A percentile compares a stretch with the other conserved stretches of the same genome.
Conservation (phyloP, 2,329 filamentous ascomycete species). For the Fusarium sp. region DNA sequence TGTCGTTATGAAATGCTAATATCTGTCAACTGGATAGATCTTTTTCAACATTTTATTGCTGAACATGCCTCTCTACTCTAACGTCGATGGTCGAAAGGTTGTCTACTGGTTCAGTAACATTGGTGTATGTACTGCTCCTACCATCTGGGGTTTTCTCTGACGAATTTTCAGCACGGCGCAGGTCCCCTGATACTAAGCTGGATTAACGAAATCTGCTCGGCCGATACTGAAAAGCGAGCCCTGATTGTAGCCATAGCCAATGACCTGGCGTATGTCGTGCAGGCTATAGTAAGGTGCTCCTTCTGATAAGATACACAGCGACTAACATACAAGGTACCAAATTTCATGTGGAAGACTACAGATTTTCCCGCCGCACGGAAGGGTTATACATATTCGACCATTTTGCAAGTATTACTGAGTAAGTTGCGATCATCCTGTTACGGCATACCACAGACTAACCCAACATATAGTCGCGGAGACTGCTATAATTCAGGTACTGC, state of each 20-base stretch:
- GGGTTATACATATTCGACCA: conserved; percentile 29
- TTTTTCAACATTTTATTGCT: background rate
- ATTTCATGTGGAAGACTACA: conserved; percentile 40
- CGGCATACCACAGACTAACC: background rate
- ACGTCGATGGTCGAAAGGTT: background rate
- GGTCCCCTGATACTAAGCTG: no score
- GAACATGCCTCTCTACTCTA: background rate
- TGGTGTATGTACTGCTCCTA: background rate
- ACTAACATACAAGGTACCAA: conserved; percentile 20
- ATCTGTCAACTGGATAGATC: background rate
- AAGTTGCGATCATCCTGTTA: background rate
- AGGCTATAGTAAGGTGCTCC: background rate
- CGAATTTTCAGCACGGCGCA: background rate
- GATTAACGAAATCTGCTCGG: no score
- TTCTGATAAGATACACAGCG: background rate
- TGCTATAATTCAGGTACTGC: background rate
- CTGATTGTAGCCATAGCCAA: no score
- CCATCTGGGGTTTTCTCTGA: background rate
- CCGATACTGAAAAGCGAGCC: no score
- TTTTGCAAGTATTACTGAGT: conserved; percentile 32
- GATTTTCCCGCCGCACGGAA: conserved; percentile 36
- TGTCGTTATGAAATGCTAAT: background rate
- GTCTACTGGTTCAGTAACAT: background rate
- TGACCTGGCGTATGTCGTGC: no score
- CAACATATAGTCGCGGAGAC: background rate